A percentile compares a stretch with the other conserved stretches of the same genome.
phyloP scores from a whole-genome alignment of 139 green algal genomes.

The Picocystis salinarum region DNA sequence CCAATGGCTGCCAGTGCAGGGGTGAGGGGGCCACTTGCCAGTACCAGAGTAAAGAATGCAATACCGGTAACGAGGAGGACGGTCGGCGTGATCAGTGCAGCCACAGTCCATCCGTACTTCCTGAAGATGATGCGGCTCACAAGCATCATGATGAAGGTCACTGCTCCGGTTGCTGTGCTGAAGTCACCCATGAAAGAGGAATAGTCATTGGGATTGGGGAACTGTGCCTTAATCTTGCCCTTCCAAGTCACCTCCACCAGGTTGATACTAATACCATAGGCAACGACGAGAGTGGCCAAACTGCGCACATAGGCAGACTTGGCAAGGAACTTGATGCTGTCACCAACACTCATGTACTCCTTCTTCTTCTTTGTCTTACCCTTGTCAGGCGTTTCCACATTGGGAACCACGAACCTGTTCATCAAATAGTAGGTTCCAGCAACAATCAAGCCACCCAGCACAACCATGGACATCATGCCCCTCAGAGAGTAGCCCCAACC shows the following conservation, averaged over 20 bases:
- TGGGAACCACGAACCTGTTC: conserved; percentile 61
- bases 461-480: conserved; percentile 93
- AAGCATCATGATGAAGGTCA: conserved; percentile 97
- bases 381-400: conserved; percentile 25
- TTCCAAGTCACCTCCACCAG: conserved; percentile 99
- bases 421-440: conserved; percentile 62
- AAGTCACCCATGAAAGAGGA: conserved; percentile 79
- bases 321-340: conserved; percentile 86
- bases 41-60: conserved; percentile 88
- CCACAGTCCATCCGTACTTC: conserved; percentile 87
- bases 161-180: conserved; percentile 48
- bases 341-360: conserved; percentile 74
- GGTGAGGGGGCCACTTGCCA: conserved; percentile 49
- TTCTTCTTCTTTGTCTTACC: conserved; percentile 71
- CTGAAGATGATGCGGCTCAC: conserved; percentile 83
- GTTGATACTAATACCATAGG: conserved; percentile 98
- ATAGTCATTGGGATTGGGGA: conserved; percentile 93
- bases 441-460: conserved; percentile 60
- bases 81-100: conserved; percentile 86
- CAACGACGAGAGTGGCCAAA: conserved; percentile 82
- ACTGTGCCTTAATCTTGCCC: conserved; percentile 98
- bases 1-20: conserved; percentile 57
- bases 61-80: conserved; percentile 88
- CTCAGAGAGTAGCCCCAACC: conserved; percentile 89
- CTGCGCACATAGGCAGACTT: conserved; percentile 85